Evolutionary conservation across 2,329 filamentous ascomycete genomes (phyloP), one percentile per base, ranked within the genome.

Genomic region (Venturia asperata): DNA sequence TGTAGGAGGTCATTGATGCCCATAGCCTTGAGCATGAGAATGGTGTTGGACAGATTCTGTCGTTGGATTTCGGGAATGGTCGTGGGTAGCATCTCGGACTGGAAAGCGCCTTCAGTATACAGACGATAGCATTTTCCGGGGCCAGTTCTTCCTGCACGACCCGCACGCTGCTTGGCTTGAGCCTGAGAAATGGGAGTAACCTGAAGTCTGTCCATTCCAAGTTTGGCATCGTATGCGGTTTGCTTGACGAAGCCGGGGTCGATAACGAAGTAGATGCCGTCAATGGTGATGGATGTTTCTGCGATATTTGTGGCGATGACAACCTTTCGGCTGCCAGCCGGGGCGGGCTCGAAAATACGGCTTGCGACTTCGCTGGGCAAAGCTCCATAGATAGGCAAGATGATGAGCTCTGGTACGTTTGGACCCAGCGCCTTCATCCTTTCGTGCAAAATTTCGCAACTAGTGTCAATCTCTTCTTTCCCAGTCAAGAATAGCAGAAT

Each of bases 241-340:
- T 97, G 92, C 79, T 99, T 99, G 67, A 97, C 93, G 70, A 97
- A 99, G 1, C 94, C 94, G 2, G 94, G 92, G 71, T 99, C 94
- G 19, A 99, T 87, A 21, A 99, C 95, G 73, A 96, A 97, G 78
- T 93, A 97, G 69, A 99, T 96, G 61, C 93, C 90, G 73, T 99
- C 94, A 69, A 99, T 97, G 0, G 94, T 99, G 72, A 99, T 94
- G 64, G 91, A 96, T 0, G 94, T 99, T 74, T 99, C 94, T 0
- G 94, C 94, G 72, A 99, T 99, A 71, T 99, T 99, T 43, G 94
- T 99, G 1, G 94, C 94, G 73, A 99, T 96, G 66, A 99, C 91
- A 1, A 97, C 92, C 76, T 99, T 99, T 65, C 94, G 85, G 64
- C 85, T 87, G 19, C 93, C 93, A 0, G 87, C 82, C 0, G 93